Percentiles rank a stretch among this genome's conserved stretches.
Conservation (phyloP, 805 yeast species). For the Lipomyces chichibuensis region DNA sequence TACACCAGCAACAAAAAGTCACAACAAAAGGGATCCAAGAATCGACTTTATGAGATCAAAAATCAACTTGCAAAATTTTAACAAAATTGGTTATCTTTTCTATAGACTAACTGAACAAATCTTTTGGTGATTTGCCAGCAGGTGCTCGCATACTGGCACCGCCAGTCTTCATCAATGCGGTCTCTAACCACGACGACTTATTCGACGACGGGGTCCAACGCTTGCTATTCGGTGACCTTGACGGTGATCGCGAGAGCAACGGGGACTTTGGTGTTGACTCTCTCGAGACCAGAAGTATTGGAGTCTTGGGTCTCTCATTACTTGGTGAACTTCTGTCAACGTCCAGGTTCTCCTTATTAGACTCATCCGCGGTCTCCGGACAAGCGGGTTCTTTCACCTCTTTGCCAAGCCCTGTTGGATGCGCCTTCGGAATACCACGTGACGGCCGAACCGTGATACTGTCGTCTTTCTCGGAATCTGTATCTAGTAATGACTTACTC, state of each 20-base stretch:
- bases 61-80: neutral
- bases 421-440: neutral
- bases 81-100: neutral
- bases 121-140: slow-evolving; percentile 1
- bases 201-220: neutral
- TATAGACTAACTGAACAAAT: neutral
- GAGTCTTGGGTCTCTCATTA: neutral
- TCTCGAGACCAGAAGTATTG: neutral
- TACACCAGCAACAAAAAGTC: neutral
- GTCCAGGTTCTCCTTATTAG: slow-evolving; percentile 15
- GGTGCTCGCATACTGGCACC: slow-evolving; percentile 3
- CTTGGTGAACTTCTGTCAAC: neutral
- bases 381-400: neutral
- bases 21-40: neutral
- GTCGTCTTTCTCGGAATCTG: neutral
- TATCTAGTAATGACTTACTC: neutral
- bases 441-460: neutral
- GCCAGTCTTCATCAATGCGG: slow-evolving; percentile 25
- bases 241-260: slow-evolving; percentile 15
- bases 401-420: neutral
- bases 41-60: neutral
- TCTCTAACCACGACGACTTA: slow-evolving; percentile 29
- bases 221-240: slow-evolving; percentile 3
- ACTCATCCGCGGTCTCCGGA: neutral
- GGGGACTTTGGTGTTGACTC: neutral